Evolutionary conservation across 1,284 basidiomycete genomes (phyloP), one percentile per base, ranked within the genome.

Genomic region (Butyriboletus appendiculatus): DNA sequence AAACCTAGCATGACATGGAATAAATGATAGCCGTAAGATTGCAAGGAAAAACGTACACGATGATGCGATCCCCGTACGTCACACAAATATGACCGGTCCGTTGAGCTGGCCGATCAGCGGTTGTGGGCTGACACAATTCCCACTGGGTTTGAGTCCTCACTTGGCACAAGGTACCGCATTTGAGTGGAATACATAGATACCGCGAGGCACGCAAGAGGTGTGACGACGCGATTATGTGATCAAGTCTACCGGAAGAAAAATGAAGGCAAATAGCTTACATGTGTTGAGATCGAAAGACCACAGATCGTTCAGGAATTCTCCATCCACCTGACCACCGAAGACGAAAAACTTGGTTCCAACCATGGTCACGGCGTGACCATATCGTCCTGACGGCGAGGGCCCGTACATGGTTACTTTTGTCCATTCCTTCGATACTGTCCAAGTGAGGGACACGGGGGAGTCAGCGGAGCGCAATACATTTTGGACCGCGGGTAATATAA

Each of bases 201-300:
- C 46, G n/a, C 20, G 37, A 40, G n/a, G 50, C 48, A 50, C 32
- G 45, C 49, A 57, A 35, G 35, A 40, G 41, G 41, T 34, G 47
- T 32, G 37, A 50, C 37, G 33, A 45, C 55, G 14, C 48, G 53
- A 50, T 50, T 45, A n/a, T 26, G 48, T 38, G 48, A 56, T 50
- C 41, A 56, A 41, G 44, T 38, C 39, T 30, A 40, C 24, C 5
- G 7, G 20, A 46, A 32, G 46, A 43, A 53, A 35, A 9, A 28
- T 7, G 22, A 45, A 50, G 53, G 47, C 14, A 30, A 6, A 50
- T 37, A 45, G 76, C 91, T 76, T 73, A 96, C 95, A 75, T 59
- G 94, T 92, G 66, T 93, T 94, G 58, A 99, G 82, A 76, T 99
- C 96, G 70, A 99, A 99, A 32, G 87, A 83, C 94, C 96, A 98